Percentiles rank a stretch among this genome's conserved stretches.
Evolutionary conservation across 345 rosid species (phyloP).

Genomic region (Syzygium aromaticum): DNA sequence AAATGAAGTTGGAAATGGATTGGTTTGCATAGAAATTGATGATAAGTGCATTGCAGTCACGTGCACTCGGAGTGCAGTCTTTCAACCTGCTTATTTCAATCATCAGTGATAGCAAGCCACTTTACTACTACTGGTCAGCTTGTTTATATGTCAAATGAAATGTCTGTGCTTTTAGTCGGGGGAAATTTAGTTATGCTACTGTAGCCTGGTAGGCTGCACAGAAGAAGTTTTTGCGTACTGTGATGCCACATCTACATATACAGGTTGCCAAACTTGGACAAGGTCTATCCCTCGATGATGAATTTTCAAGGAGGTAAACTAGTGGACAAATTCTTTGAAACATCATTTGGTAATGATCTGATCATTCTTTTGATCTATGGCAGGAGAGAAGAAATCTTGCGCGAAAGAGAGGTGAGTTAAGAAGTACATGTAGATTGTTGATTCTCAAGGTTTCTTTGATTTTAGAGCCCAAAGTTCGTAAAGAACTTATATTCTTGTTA

Average conservation of each 20-base stretch:
- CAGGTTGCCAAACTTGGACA: not conserved
- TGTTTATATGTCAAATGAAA: not conserved
- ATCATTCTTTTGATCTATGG: not conserved
- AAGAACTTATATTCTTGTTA: not conserved
- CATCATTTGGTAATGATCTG: not conserved
- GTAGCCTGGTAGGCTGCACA: not conserved
- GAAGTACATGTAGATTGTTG: not conserved
- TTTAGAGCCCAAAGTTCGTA: not conserved
- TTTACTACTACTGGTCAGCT: not conserved
- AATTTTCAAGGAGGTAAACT: not conserved
- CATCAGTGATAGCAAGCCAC: not conserved
- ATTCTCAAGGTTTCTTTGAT: not conserved
- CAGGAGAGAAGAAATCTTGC: not conserved
- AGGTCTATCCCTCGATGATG: not conserved
- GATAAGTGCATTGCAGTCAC: not conserved
- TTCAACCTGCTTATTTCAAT: not conserved
- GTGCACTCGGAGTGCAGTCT: not conserved
- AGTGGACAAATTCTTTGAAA: not conserved
- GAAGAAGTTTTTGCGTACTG: not conserved
- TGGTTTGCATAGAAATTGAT: not conserved
- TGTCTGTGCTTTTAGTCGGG: not conserved
- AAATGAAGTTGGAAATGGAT: not conserved
- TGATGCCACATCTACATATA: not conserved
- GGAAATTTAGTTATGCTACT: not conserved
- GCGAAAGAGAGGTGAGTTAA: not conserved